These are phyloP conservation scores for Ocimum tenuiflorum DNA, from an alignment of 257 asterid species.

Conservation along the genomic window DNA sequence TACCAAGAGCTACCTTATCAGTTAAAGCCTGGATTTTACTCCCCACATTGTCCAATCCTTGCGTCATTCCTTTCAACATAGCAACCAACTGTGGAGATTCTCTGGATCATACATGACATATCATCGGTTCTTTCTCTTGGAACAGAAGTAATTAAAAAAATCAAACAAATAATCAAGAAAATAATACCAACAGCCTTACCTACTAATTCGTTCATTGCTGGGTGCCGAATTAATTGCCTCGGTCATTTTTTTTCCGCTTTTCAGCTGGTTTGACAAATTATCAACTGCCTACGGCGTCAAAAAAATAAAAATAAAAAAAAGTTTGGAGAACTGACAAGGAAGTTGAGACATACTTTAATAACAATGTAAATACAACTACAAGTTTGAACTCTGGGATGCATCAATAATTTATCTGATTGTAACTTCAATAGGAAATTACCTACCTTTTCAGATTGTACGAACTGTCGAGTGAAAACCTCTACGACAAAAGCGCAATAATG, in stretches of 20 bases:
- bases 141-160: background rate
- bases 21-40: constrained; percentile 55
- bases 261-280: background rate
- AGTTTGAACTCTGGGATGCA: no score
- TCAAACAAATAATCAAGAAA: background rate
- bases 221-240: constrained; percentile 9
- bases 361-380: background rate
- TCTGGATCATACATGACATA: constrained; percentile 33
- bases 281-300: background rate
- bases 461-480: no score
- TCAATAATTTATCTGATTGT: no score
- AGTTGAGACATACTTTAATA: no score
- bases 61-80: constrained; percentile 76
- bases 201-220: constrained; percentile 25
- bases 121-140: background rate
- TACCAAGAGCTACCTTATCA: constrained; percentile 40
- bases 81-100: constrained; percentile 60
- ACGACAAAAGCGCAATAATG: no score
- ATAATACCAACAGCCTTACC: constrained; percentile 2
- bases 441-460: no score
- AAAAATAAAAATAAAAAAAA: no score
- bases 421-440: no score
- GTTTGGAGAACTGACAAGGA: no score
- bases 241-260: constrained; percentile 9
- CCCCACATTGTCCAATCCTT: constrained; percentile 55